These are phyloP conservation scores for Pythium vanterpoolii DNA, from an alignment of 352 stramenopile species.

Conservation along the genomic window DNA sequence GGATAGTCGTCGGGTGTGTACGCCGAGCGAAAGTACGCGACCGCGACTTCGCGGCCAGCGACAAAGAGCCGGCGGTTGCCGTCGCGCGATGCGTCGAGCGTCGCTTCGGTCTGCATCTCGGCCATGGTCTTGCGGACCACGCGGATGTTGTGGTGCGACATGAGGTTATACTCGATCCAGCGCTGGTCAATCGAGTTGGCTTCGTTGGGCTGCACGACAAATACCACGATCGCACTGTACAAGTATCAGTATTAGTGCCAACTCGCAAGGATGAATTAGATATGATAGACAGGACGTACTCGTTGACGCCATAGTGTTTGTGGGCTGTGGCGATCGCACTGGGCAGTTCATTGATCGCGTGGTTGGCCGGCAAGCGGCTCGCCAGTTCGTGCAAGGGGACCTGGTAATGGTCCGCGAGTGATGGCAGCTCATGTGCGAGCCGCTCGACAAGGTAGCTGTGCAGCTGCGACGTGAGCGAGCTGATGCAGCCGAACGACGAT, in stretches of 20 bases:
- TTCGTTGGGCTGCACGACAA: constrained; percentile 90
- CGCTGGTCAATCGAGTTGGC: constrained; percentile 92
- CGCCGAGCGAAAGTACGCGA: constrained; percentile 95
- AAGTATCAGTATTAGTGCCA: neutral
- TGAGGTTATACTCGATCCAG: constrained; percentile 92
- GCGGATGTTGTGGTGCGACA: constrained; percentile 73
- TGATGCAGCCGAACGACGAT: constrained; percentile 96
- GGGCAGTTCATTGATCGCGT: constrained; percentile 65
- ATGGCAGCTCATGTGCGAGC: constrained; percentile 42
- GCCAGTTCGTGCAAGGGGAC: constrained; percentile 35
- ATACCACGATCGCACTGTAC: constrained; percentile 75
- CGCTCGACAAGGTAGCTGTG: constrained; percentile 78
- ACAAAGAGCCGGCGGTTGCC: constrained; percentile 50
- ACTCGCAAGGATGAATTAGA: too few species aligned
- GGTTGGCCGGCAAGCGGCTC: constrained; percentile 53
- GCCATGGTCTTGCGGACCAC: constrained; percentile 76
- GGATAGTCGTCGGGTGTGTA: constrained; percentile 97
- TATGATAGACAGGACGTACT: constrained; percentile 35
- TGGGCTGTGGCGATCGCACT: constrained; percentile 62
- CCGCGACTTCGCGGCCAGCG: constrained; percentile 79
- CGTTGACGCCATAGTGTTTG: constrained; percentile 62
- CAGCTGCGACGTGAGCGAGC: constrained; percentile 88
- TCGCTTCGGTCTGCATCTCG: constrained; percentile 44
- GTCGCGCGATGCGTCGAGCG: constrained; percentile 27
- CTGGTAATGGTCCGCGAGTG: constrained; percentile 52